Percentiles rank a stretch among this genome's conserved stretches.
These are phyloP conservation scores for Bryoerythrophyllum caledonicum DNA, from an alignment of 225 moss, liverwort and hornwort genomes.

Conservation along the genomic window DNA sequence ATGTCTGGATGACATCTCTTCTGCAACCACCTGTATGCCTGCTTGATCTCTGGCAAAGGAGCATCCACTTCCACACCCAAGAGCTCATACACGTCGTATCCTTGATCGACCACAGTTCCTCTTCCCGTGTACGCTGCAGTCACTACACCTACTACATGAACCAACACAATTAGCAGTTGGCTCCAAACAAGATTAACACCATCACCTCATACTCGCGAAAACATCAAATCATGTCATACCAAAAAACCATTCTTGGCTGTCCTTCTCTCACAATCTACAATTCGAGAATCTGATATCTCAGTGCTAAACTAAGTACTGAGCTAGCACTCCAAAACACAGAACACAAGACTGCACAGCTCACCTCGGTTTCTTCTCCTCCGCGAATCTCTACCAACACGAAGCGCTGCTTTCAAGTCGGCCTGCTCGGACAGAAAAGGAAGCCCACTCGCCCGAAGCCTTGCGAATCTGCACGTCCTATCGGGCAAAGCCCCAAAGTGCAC, in stretches of 20 bases:
- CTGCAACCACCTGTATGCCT: slow-evolving; percentile 92
- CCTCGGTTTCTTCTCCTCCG: slow-evolving; percentile 29
- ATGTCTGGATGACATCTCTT: slow-evolving; percentile 93
- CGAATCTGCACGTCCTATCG: slow-evolving; percentile 19
- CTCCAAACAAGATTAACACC: neutral
- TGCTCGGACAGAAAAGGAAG: slow-evolving; percentile 18
- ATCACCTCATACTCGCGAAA: neutral
- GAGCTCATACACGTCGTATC: slow-evolving; percentile 90
- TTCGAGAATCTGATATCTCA: neutral
- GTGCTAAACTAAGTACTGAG: neutral
- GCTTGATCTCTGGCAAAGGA: slow-evolving; percentile 59
- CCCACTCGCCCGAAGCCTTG: slow-evolving; percentile 7
- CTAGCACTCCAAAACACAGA: neutral
- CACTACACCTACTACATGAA: slow-evolving; percentile 29
- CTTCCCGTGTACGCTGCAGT: slow-evolving; percentile 30
- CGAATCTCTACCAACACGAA: slow-evolving; percentile 13
- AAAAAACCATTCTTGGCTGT: too few relatives aligned
- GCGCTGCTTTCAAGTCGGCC: neutral
- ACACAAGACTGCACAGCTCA: neutral
- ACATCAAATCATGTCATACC: too few relatives aligned
- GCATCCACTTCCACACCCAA: slow-evolving; percentile 76
- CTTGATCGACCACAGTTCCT: slow-evolving; percentile 47
- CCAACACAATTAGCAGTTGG: neutral
- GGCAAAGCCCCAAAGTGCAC: slow-evolving; percentile 15
- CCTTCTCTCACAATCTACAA: neutral